Conservation (phyloP, 768 basidiomycete genomes). For the Gymnopilus dilepis region DNA sequence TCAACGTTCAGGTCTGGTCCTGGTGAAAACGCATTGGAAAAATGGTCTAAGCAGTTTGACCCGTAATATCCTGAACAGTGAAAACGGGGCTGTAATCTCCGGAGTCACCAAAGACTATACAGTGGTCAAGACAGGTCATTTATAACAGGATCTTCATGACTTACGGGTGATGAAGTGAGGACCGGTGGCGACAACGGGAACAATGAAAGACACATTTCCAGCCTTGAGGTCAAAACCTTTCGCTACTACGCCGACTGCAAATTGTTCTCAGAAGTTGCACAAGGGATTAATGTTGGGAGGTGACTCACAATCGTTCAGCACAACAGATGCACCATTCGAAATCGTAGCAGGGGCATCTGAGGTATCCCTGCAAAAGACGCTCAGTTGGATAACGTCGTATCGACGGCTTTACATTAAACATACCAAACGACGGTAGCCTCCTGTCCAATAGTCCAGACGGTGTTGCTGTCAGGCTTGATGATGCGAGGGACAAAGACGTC, state of each 20-base stretch:
- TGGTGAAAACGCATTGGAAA: no score
- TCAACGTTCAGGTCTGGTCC: no score
- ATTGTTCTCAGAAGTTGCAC: not conserved
- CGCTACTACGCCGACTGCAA: slow-evolving; percentile 36
- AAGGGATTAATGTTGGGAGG: not conserved
- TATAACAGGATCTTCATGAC: slow-evolving; percentile 22
- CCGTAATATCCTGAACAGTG: slow-evolving; percentile 31
- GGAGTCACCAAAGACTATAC: slow-evolving; percentile 54
- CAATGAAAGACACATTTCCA: slow-evolving; percentile 40
- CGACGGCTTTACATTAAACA: no score
- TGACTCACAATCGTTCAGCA: slow-evolving; percentile 36
- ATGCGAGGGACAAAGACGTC: slow-evolving; percentile 40
- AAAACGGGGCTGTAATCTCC: slow-evolving; percentile 48
- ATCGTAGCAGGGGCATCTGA: slow-evolving; percentile 44
- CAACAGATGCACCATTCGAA: slow-evolving; percentile 44
- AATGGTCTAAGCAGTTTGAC: no score
- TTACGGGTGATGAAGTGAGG: slow-evolving; percentile 49
- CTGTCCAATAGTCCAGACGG: slow-evolving; percentile 35
- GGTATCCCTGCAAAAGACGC: slow-evolving; percentile 38
- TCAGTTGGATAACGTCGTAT: no score
- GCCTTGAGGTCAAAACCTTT: slow-evolving; percentile 40
- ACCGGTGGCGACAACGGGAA: slow-evolving; percentile 40
- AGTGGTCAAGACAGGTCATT: not conserved
- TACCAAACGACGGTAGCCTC: slow-evolving; percentile 37
- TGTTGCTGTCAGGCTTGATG: slow-evolving; percentile 30